Percentiles rank a stretch among this genome's conserved stretches.
phyloP scores from a whole-genome alignment of 2,329 filamentous ascomycete species.

The Gremmenia infestans region DNA sequence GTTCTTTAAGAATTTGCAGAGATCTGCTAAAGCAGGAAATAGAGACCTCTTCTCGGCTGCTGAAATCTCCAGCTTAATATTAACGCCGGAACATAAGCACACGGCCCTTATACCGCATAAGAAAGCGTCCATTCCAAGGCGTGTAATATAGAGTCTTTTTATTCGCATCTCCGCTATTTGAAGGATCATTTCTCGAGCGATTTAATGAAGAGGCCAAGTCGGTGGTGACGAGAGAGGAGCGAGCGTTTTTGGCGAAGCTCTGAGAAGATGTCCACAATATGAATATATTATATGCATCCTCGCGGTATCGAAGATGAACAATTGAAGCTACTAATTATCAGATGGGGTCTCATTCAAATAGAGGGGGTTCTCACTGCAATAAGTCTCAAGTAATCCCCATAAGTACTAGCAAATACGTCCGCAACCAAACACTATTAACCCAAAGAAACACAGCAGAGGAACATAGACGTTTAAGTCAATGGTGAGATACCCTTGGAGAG shows the following conservation, averaged over 20 bases:
- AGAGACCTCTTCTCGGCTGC: constrained; percentile 50
- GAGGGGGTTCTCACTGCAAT: constrained; percentile 9
- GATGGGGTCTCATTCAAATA: constrained; percentile 7
- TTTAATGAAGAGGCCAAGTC: constrained; percentile 9
- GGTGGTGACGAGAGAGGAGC: constrained; percentile 58
- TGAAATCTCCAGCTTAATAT: constrained; percentile 35
- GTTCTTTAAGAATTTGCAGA: constrained; percentile 53
- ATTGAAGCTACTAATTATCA: constrained; percentile 13
- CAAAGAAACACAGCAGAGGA: constrained; percentile 46
- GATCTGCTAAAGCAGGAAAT: constrained; percentile 58
- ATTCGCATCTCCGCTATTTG: constrained; percentile 9
- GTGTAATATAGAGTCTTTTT: constrained; percentile 45
- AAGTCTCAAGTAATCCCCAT: constrained; percentile 41
- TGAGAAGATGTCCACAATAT: constrained; percentile 63
- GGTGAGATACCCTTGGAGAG: constrained; percentile 49
- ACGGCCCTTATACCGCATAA: constrained; percentile 54
- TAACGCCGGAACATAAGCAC: constrained; percentile 52
- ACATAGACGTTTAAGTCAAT: constrained; percentile 59
- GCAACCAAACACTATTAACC: constrained; percentile 49
- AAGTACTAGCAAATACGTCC: constrained; percentile 46
- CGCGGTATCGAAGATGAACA: constrained; percentile 31
- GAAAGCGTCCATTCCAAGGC: constrained; percentile 53
- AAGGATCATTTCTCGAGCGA: constrained; percentile 7
- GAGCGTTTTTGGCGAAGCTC: constrained; percentile 50
- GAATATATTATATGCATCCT: constrained; percentile 65